Base-by-base conservation (phyloP, 2,329 filamentous ascomycete species). In the Fragosphaeria purpurea region DNA sequence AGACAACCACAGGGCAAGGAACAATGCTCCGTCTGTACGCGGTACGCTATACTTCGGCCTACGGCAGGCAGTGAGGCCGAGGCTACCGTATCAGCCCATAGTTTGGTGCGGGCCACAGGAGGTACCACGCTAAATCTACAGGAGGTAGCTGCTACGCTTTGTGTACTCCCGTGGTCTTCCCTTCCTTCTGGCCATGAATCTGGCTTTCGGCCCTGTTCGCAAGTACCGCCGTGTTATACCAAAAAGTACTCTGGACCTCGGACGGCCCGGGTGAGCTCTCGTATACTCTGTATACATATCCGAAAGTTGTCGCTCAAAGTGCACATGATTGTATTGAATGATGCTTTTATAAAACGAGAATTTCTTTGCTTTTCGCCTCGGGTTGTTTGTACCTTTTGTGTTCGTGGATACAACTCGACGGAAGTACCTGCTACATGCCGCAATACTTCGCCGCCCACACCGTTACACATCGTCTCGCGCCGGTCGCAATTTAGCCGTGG, bases 401-500 rank as follows among this genome's bases (percentile, higher is more conserved):
- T 22, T 22, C 22, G 22, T 22, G 22, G 22, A 22, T 22, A 22
- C 22, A 22, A 22, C 22, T 22, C 22, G 22, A 22, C 22, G 22
- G 4, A 1, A 6, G 9, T 41, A 49, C 50, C n/a, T 34, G n/a
- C 34, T 34, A 33, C 6, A 41, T 35, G 33, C 41, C 42, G 47
- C 42, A 31, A 50, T 43, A 54, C 54, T 48, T 50, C 43, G 46
- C 44, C 32, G 37, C 43, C 44, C 51, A 57, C 55, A 38, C 41
- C 42, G 47, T 38, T 35, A 50, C 45, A 54, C 54, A 50, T 50
- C 43, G 46, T 45, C 32, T 39, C 43, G 45, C 51, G 58, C 55
- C 56, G 52, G 52, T 64, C 61, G 55, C 48, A 64, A 65, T 65
- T 65, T 65, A 64, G 61, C 62, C 61, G 61, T 41, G 45, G 55